A percentile compares a stretch with the other conserved stretches of the same genome.
phyloP scores from a whole-genome alignment of 768 basidiomycete genomes.

The Gloeopeniophorella convolvens region DNA sequence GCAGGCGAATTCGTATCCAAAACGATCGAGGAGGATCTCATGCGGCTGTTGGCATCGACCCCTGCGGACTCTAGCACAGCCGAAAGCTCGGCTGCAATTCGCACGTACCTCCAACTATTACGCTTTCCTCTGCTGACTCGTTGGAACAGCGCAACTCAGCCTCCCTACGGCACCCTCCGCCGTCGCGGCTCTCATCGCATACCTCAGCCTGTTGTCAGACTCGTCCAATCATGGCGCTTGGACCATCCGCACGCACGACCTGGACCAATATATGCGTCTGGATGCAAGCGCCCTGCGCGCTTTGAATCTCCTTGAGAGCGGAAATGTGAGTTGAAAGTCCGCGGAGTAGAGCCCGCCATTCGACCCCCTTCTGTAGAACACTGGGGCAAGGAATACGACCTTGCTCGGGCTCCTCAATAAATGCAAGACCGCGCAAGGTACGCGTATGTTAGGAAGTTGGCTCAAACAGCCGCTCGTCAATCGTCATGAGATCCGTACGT shows the following conservation, averaged over 20 bases:
- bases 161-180: conserved; percentile 75
- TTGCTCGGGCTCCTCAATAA: conserved; percentile 87
- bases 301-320: conserved; percentile 70
- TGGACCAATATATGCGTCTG: conserved; percentile 91
- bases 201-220: conserved; percentile 75
- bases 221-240: conserved; percentile 74
- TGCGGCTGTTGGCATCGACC: conserved; percentile 5
- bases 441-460: conserved; percentile 83
- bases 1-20: conserved; percentile 68
- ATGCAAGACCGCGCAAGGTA: conserved; percentile 95
- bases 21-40: conserved; percentile 20
- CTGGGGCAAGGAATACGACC: conserved; percentile 74
- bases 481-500: conserved; percentile 83
- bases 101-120: neutral
- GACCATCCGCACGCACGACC: conserved; percentile 78
- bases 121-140: neutral
- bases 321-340: conserved; percentile 30
- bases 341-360: neutral
- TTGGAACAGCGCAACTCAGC: conserved; percentile 61
- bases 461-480: conserved; percentile 95
- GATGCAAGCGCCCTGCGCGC: conserved; percentile 94
- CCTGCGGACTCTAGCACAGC: neutral
- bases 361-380: conserved; percentile 34
- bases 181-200: conserved; percentile 72
- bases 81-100: conserved; percentile 9